Base-by-base conservation (phyloP, 176 grass and related monocot genomes). In the Carex myosuroides region DNA sequence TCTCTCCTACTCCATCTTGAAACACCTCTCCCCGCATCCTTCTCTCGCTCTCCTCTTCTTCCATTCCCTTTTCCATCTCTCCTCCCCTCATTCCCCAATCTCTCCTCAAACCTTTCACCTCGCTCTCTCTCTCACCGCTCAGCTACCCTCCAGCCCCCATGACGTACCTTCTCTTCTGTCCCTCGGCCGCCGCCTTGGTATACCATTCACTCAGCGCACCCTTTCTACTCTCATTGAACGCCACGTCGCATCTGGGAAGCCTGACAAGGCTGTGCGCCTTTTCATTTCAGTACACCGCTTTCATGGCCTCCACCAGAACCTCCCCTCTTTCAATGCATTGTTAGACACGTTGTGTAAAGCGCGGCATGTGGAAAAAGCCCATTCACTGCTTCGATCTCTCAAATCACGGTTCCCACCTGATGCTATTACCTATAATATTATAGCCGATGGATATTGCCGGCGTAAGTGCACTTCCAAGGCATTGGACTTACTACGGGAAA, bases 1-100 rank as follows among this genome's bases (percentile, higher is more conserved):
- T 33, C 81, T 91, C 20, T 90, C 85, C 42, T 85, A 92, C 84
- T 24, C 87, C 77, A 89, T 92, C 82, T 80, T 97, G 81, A 97
- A 92, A 86, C 87, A 89, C 65, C 89, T 97, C 53, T 94, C 92
- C 81, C 89, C 94, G 41, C 90, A 97, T 79, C 89, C 74, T 3
- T 89, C 90, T 11, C 87, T 90, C 71, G 94, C 92, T 2, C 94
- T 97, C 54, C 95, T 97, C 85, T 97, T 97, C 90, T 94, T 97
- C 87, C 83, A 88, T 71, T 88, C 92, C 11, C 88, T 97, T 64
- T 84, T 92, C 92, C 88, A 85, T 70, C 90, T 94, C n/a, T 89
- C 92, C 0, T 35, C 85, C 16, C 57, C 60, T 24, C 68, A 68
- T 85, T 86, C 90, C 80, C 32, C 81, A 39, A 33, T 92, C 82